phyloP scores from a whole-genome alignment of 2,329 filamentous ascomycete species.

The Amesomyces nigricolor region DNA sequence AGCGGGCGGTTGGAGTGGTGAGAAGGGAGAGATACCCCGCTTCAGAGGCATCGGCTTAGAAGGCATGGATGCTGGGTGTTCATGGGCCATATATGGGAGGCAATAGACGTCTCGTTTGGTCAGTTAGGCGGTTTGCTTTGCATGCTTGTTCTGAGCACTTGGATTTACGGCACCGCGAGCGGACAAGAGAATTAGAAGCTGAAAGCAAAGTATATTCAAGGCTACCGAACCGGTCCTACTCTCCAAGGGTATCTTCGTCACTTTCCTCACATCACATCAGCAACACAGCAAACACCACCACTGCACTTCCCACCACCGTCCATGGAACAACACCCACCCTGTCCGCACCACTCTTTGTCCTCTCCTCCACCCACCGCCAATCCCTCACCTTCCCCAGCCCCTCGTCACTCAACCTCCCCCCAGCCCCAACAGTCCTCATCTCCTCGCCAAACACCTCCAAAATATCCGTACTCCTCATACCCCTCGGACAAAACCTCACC shows the following conservation, averaged over 20 bases:
- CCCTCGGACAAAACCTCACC: slow-evolving; percentile 67
- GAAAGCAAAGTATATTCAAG: too few species aligned
- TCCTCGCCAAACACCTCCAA: slow-evolving; percentile 46
- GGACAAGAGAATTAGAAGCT: too few species aligned
- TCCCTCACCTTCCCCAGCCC: slow-evolving; percentile 33
- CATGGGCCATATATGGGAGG: too few species aligned
- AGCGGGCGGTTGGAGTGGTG: slow-evolving; percentile 23
- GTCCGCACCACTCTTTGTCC: not conserved
- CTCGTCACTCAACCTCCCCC: slow-evolving; percentile 35
- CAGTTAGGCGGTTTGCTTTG: too few species aligned
- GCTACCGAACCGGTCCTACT: too few species aligned
- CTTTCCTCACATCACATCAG: not conserved
- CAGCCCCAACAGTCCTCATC: slow-evolving; percentile 42
- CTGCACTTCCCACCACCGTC: not conserved
- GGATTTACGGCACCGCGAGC: too few species aligned
- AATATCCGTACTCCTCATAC: slow-evolving; percentile 52
- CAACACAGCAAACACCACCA: not conserved
- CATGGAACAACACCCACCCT: not conserved
- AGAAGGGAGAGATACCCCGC: not conserved
- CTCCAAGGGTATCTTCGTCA: not conserved
- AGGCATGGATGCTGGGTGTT: too few species aligned
- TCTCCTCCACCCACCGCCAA: slow-evolving; percentile 25
- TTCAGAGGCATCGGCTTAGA: too few species aligned
- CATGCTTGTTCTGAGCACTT: too few species aligned
- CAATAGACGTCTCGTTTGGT: too few species aligned